Evolutionary conservation across 78 protist genomes (phyloP).

Genomic region (Dictyostelium capitatum): DNA sequence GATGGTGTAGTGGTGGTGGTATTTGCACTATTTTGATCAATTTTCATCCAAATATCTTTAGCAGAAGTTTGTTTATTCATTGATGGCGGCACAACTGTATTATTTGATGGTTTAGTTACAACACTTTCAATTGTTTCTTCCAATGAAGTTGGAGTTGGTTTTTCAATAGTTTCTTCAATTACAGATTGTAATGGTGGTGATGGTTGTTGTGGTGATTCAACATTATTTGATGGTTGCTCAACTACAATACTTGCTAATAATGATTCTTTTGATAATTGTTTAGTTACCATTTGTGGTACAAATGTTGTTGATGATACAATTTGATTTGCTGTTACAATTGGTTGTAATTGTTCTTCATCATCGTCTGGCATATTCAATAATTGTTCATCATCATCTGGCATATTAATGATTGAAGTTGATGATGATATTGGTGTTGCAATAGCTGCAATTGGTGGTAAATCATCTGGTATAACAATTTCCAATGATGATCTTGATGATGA

Average conservation of each 20-base stretch:
- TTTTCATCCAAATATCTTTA: slow-evolving; percentile 35
- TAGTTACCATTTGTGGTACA: neutral
- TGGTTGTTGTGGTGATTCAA: slow-evolving; percentile 9
- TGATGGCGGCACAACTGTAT: neutral
- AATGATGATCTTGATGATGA: neutral
- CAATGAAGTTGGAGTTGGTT: neutral
- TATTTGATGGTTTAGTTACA: slow-evolving; percentile 9
- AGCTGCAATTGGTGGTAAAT: neutral
- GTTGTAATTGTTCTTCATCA: neutral
- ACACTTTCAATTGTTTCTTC: neutral
- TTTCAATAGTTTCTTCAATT: neutral
- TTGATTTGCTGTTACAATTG: neutral
- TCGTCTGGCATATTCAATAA: neutral
- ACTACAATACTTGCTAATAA: neutral
- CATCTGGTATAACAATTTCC: neutral
- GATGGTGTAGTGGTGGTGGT: neutral
- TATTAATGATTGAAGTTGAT: neutral
- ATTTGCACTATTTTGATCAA: neutral
- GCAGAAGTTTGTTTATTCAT: neutral
- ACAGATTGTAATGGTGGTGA: neutral
- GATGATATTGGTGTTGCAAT: neutral
- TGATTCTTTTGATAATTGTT: slow-evolving; percentile 22
- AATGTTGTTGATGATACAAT: neutral
- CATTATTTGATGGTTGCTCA: neutral
- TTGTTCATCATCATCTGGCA: slow-evolving; percentile 10